Conservation (phyloP, 495 filamentous ascomycete species). For the Neurospora discreta region DNA sequence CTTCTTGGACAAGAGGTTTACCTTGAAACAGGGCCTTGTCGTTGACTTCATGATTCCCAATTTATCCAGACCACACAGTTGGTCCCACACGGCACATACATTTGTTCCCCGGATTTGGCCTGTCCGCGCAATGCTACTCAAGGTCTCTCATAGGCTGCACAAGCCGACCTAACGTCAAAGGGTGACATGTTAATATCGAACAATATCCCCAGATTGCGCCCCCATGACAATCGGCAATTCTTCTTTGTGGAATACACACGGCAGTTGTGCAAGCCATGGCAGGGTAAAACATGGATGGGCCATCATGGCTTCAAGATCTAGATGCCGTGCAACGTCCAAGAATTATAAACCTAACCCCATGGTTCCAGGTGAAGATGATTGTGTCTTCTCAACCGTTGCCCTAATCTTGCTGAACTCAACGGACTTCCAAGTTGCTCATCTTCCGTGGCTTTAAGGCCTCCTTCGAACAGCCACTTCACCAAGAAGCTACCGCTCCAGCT, state of each 20-base stretch:
- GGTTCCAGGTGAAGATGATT: background rate
- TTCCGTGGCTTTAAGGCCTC: background rate
- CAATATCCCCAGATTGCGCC: background rate
- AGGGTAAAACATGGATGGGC: background rate
- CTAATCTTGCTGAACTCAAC: background rate
- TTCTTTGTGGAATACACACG: background rate
- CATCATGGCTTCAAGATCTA: too few species aligned
- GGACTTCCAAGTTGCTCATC: background rate
- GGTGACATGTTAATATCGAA: slow-evolving; percentile 4
- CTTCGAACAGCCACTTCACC: background rate
- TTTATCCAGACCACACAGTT: background rate
- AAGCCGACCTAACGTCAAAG: background rate
- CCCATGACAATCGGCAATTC: slow-evolving; percentile 7
- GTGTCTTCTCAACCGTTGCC: background rate
- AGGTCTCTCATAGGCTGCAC: background rate
- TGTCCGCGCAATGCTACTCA: background rate
- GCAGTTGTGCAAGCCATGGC: slow-evolving; percentile 1
- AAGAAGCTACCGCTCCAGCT: background rate
- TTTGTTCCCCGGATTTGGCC: background rate
- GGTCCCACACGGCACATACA: background rate
- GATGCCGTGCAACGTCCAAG: background rate
- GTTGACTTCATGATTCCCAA: background rate
- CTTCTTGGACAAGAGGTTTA: too few species aligned
- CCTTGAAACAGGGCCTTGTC: background rate
- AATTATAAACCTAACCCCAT: background rate